These are phyloP conservation scores for Nothophoma quercina DNA, from an alignment of 2,329 filamentous ascomycete genomes.

Conservation along the genomic window DNA sequence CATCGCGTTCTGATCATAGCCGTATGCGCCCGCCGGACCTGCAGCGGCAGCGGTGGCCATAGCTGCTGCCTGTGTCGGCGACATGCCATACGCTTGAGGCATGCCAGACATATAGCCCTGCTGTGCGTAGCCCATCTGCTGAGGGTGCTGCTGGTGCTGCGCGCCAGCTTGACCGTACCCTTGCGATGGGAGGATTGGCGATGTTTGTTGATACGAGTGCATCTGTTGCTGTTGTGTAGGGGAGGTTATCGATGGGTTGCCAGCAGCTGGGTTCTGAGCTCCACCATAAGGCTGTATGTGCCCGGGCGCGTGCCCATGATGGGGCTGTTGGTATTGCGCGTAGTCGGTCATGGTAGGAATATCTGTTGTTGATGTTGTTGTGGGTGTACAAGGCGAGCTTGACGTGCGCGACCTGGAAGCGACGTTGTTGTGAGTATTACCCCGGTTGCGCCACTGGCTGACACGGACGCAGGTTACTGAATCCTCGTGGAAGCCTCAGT, in stretches of 20 bases:
- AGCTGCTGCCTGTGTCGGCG: conserved; percentile 84
- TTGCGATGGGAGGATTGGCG: conserved; percentile 81
- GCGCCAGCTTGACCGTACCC: conserved; percentile 70
- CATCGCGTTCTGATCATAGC: conserved; percentile 67
- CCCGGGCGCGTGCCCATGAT: conserved; percentile 54
- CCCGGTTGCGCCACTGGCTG: conserved; percentile 44
- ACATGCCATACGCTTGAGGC: conserved; percentile 77
- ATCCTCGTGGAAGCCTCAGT: conserved; percentile 29
- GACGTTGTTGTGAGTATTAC: conserved; percentile 39
- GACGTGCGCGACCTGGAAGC: conserved; percentile 34
- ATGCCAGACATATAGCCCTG: conserved; percentile 79
- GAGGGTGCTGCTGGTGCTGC: conserved; percentile 67
- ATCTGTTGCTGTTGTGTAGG: conserved; percentile 66
- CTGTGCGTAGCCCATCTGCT: conserved; percentile 82
- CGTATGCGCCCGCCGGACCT: conserved; percentile 72
- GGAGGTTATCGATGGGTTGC: conserved; percentile 68
- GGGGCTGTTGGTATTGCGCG: conserved; percentile 57
- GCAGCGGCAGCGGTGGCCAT: conserved; percentile 95
- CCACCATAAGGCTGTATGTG: conserved; percentile 51
- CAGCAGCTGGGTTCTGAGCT: conserved; percentile 45
- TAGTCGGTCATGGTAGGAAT: conserved; percentile 55
- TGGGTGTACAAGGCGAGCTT: conserved; percentile 35
- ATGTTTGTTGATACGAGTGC: conserved; percentile 69
- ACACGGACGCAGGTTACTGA: conserved; percentile 33
- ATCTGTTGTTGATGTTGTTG: conserved; percentile 19